Evolutionary conservation across 305 asterid genomes (phyloP).

Genomic region (Salvia sclarea): DNA sequence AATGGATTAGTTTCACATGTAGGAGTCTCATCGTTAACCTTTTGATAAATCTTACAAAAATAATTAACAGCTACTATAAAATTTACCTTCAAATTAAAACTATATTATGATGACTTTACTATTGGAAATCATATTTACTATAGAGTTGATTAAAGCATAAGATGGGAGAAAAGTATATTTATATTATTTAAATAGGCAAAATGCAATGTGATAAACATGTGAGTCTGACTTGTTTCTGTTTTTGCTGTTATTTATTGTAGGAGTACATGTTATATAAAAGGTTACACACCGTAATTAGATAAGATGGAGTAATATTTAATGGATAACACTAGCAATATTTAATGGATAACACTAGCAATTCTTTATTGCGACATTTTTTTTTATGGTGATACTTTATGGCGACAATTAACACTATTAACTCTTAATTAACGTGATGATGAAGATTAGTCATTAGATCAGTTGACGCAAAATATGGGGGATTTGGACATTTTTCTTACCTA

Average conservation of each 20-base stretch:
- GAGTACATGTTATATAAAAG: not conserved
- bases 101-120: too few species aligned
- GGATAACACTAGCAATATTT: not conserved
- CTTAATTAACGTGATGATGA: not conserved
- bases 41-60: too few species aligned
- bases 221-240: too few species aligned
- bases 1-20: not conserved
- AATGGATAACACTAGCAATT: not conserved
- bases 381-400: not conserved
- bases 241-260: not conserved
- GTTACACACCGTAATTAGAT: not conserved
- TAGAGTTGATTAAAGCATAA: too few species aligned
- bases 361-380: not conserved
- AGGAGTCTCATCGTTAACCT: not conserved
- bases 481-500: not conserved
- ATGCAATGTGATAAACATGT: not conserved
- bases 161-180: not conserved
- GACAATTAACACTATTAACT: not conserved
- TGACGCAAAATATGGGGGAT: not conserved
- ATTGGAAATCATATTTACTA: too few species aligned
- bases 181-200: not conserved
- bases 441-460: too few species aligned
- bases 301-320: not conserved
- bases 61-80: too few species aligned
- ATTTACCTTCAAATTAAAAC: too few species aligned